Percentiles rank a stretch among this genome's conserved stretches.
phyloP scores from a whole-genome alignment of 495 filamentous ascomycete species.

The Tetracladium setigerum region DNA sequence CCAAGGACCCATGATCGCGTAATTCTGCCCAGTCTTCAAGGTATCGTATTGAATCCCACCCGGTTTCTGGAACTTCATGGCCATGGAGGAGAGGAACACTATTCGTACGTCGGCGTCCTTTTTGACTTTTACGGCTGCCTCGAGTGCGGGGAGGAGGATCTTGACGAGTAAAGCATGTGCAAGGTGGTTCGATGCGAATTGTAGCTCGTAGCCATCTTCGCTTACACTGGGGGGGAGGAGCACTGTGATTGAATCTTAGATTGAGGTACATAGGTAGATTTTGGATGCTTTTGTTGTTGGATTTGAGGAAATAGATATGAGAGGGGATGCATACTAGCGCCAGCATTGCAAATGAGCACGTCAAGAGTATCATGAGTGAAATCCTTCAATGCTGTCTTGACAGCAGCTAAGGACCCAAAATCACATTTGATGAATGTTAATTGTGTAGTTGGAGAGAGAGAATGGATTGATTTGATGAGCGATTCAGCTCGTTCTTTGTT shows the following conservation, averaged over 20 bases:
- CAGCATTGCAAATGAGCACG: constrained; percentile 59
- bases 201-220: constrained; percentile 54
- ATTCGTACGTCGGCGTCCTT: constrained; percentile 32
- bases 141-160: constrained; percentile 50
- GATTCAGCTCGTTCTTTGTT: constrained; percentile 39
- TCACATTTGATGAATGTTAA: constrained; percentile 21
- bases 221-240: constrained; percentile 36
- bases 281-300: too few relatives aligned
- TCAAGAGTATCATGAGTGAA: constrained; percentile 32
- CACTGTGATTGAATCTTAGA: constrained; percentile 27
- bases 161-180: constrained; percentile 60
- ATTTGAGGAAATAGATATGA: not conserved
- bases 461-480: constrained; percentile 41
- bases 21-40: constrained; percentile 31
- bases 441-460: constrained; percentile 21
- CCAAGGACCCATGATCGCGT: constrained; percentile 26
- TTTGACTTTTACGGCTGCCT: constrained; percentile 23
- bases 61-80: constrained; percentile 25
- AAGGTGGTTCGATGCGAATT: constrained; percentile 62
- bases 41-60: constrained; percentile 28
- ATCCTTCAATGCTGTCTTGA: constrained; percentile 14
- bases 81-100: constrained; percentile 28
- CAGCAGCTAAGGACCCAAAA: constrained; percentile 15
- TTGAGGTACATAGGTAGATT: constrained; percentile 33
- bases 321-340: constrained; percentile 30